Evolutionary conservation across 495 filamentous ascomycete species (phyloP), one percentile per base, ranked within the genome.

Genomic region (Evansstolkia leycettana): DNA sequence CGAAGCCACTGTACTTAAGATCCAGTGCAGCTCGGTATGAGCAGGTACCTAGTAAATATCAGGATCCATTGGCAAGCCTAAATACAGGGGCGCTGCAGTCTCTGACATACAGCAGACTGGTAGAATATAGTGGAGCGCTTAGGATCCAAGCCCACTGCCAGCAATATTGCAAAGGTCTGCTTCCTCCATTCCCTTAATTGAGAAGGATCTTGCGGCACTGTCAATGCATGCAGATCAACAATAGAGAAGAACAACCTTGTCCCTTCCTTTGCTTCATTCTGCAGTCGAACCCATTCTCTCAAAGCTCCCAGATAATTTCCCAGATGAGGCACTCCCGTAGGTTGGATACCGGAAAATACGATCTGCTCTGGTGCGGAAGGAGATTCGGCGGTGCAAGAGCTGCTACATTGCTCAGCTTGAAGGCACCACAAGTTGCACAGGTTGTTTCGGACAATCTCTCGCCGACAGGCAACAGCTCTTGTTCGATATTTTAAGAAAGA

Each of bases 221-320:
- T 95, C 45, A 98, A 80, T 34, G 90, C 89, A 57, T 98, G 90
- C 7, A 95, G 62, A 51, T 98, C 90, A 33, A 90, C 90, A 34
- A 98, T 73, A 8, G 75, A 88, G 62, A 79, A 96, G 6, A 93
- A 40, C 25, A 94, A 58, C 31, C 66, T 80, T 6, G 74, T 71
- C 4, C 63, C 55, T 11, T 62, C 42, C 0, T 54, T 37, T 0
- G 76, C 61, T 11, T 64, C 55, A 49, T 88, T 66, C 45, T 95
- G 87, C 5, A 95, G 60, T 38, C 66, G 62, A 24, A 78, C 78
- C 90, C 90, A 98, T 64, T 82, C 72, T 18, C 73, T 70, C 36
- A 98, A 61, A n/a, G 90, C 92, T 9, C 90, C 90, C 7, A 95
- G 69, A 52, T 96, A 96, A 57, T 98, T 98, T 10, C 90, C 90